phyloP scores from a whole-genome alignment of 1,284 basidiomycete species.

The Fomitopsis palustris region DNA sequence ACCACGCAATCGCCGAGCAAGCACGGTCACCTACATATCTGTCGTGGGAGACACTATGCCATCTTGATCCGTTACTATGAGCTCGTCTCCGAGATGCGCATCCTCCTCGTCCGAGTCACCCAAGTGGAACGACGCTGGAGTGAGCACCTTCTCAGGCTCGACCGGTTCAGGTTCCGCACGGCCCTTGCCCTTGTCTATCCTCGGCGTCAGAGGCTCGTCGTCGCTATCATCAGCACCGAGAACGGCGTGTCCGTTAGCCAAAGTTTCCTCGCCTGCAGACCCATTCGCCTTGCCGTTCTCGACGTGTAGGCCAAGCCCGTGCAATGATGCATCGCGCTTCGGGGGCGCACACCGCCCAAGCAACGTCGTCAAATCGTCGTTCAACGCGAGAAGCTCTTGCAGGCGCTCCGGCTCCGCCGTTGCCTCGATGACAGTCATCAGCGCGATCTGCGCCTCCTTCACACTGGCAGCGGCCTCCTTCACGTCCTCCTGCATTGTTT shows the following conservation, averaged over 20 bases:
- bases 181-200: conserved; percentile 72
- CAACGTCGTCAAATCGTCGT: conserved; percentile 64
- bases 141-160: conserved; percentile 64
- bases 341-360: conserved; percentile 40
- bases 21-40: conserved; percentile 46
- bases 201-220: conserved; percentile 50
- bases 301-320: conserved; percentile 45
- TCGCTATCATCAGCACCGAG: conserved; percentile 32
- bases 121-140: conserved; percentile 62
- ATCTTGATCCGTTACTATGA: conserved; percentile 31
- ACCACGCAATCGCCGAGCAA: not conserved
- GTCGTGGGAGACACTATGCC: conserved; percentile 43
- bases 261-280: not conserved
- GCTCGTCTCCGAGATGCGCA: conserved; percentile 45
- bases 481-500: conserved; percentile 18
- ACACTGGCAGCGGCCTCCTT: conserved; percentile 44
- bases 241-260: conserved; percentile 17
- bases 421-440: conserved; percentile 56
- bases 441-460: conserved; percentile 50
- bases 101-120: conserved; percentile 56
- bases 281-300: conserved; percentile 15
- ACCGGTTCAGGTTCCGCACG: conserved; percentile 66
- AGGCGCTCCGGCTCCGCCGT: conserved; percentile 56
- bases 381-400: conserved; percentile 66
- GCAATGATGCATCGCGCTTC: conserved; percentile 10